phyloP scores from a whole-genome alignment of 495 filamentous ascomycete species.

The Podospora bellae-mahoneyi region DNA sequence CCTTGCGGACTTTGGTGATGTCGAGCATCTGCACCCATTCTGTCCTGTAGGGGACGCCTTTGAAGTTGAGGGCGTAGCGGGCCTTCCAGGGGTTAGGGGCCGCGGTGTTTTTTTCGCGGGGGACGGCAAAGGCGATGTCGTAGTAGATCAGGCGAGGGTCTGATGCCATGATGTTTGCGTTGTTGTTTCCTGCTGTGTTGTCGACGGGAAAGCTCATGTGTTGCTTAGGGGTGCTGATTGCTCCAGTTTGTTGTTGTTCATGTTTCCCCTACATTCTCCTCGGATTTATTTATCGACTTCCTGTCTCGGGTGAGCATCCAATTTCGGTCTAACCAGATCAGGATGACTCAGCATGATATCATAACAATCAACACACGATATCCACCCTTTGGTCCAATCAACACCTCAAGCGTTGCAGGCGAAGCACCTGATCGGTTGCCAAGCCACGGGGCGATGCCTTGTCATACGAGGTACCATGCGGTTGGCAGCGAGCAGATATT shows the following conservation, averaged over 20 bases:
- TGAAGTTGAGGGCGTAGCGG: slow-evolving; percentile 60
- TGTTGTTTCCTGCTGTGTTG: background rate
- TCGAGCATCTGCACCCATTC: slow-evolving; percentile 49
- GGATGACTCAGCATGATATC: background rate
- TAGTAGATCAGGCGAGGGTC: slow-evolving; percentile 45
- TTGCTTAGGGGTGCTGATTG: background rate
- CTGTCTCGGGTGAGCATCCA: background rate
- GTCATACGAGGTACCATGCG: background rate
- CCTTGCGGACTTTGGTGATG: slow-evolving; percentile 44
- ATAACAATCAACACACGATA: background rate
- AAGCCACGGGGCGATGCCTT: background rate
- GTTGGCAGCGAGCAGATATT: no score
- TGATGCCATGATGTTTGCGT: background rate
- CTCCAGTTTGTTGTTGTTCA: background rate
- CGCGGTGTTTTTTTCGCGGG: slow-evolving; percentile 33
- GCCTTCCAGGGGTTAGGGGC: slow-evolving; percentile 61
- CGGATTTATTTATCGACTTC: no score
- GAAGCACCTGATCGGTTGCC: background rate
- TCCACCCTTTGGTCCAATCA: background rate
- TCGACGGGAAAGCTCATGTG: background rate
- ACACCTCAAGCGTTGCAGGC: background rate
- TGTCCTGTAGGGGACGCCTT: slow-evolving; percentile 49
- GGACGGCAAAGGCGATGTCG: slow-evolving; percentile 51
- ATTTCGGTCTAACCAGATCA: background rate
- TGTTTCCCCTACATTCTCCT: no score